A percentile compares a stretch with the other conserved stretches of the same genome.
Evolutionary conservation across 2,329 filamentous ascomycete species (phyloP).

Genomic region (Furcasterigmium sp.): DNA sequence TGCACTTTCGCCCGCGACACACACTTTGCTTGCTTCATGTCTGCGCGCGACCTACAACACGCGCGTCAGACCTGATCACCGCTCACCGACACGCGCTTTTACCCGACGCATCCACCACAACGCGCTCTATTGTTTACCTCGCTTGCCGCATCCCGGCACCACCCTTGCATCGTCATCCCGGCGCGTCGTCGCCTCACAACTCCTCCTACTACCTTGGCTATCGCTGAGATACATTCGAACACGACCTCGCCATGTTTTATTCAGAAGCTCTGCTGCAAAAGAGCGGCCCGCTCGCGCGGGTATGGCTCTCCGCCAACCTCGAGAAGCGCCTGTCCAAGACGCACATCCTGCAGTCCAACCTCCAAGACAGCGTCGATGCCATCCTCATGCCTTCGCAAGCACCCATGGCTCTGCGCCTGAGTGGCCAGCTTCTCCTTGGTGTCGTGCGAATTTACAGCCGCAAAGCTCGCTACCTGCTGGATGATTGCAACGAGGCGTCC

Average conservation of each 20-base stretch:
- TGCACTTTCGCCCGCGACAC: background rate
- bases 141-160: conserved; percentile 7
- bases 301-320: conserved; percentile 97
- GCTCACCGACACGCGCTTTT: conserved; percentile 11
- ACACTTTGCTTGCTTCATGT: conserved; percentile 5
- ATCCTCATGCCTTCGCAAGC: conserved; percentile 92
- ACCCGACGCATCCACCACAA: conserved; percentile 9
- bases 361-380: conserved; percentile 88
- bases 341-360: conserved; percentile 89
- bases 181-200: conserved; percentile 10
- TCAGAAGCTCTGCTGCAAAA: conserved; percentile 93
- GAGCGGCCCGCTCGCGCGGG: conserved; percentile 92
- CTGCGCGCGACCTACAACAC: conserved; percentile 6
- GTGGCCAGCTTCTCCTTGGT: conserved; percentile 87
- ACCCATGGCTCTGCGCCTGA: conserved; percentile 89
- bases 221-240: conserved; percentile 1
- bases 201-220: conserved; percentile 6
- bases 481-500: conserved; percentile 95
- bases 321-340: conserved; percentile 98
- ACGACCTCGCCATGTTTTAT: conserved; percentile 74
- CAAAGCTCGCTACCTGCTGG: conserved; percentile 91
- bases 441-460: conserved; percentile 97
- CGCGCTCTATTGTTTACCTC: conserved; percentile 18
- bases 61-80: conserved; percentile 8
- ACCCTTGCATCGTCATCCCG: conserved; percentile 4